These are phyloP conservation scores for Pyricularia pennisetigena DNA, from an alignment of 2,329 filamentous ascomycete genomes.

Conservation along the genomic window DNA sequence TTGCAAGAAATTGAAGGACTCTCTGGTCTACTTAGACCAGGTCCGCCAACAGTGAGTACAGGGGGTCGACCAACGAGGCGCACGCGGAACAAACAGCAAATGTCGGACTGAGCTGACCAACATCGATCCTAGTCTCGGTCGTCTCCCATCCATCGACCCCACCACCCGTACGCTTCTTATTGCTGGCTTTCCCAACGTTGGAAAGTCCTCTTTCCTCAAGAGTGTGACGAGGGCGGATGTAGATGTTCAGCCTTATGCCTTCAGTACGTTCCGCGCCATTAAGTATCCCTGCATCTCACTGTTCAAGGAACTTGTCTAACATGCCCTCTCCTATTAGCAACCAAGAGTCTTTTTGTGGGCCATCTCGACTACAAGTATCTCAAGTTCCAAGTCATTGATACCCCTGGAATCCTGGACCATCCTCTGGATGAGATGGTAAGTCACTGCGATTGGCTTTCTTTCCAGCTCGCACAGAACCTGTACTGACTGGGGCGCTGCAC, in stretches of 20 bases:
- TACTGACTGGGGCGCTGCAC: not conserved
- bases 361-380: conserved; percentile 97
- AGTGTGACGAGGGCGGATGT: conserved; percentile 91
- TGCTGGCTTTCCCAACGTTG: conserved; percentile 94
- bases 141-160: conserved; percentile 96
- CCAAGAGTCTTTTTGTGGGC: conserved; percentile 92
- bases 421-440: conserved; percentile 83
- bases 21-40: conserved; percentile 90
- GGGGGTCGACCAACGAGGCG: not conserved
- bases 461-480: not conserved
- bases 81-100: not conserved
- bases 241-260: conserved; percentile 94
- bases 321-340: conserved; percentile 32
- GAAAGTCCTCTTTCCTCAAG: conserved; percentile 92
- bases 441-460: not conserved
- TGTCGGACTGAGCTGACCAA: conserved; percentile 1
- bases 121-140: conserved; percentile 48
- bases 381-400: conserved; percentile 79
- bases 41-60: conserved; percentile 65
- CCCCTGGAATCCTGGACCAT: conserved; percentile 95
- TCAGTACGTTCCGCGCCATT: conserved; percentile 26
- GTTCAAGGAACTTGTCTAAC: conserved; percentile 28
- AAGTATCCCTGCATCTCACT: not conserved
- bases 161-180: conserved; percentile 94
- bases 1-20: conserved; percentile 88